Evolutionary conservation across 768 basidiomycete genomes (phyloP).

Genomic region (Suillus bovinus): DNA sequence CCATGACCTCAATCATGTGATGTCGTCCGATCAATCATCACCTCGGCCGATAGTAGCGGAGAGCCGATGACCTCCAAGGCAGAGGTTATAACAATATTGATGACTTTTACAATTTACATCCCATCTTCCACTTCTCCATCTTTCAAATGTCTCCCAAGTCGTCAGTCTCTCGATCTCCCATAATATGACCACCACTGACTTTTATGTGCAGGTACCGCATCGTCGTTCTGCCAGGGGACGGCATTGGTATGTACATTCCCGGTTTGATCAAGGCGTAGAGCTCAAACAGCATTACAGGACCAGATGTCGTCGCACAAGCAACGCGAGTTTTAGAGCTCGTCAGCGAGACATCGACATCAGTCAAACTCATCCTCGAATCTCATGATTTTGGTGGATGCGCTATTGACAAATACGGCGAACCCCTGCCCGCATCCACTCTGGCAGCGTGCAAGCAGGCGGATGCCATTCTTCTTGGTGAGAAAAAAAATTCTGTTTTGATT

Average conservation of each 20-base stretch:
- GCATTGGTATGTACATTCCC: slow-evolving; percentile 72
- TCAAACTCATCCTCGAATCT: slow-evolving; percentile 71
- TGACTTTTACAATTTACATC: slow-evolving; percentile 7
- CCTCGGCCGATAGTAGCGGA: slow-evolving; percentile 12
- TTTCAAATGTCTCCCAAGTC: slow-evolving; percentile 44
- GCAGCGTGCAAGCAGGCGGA: slow-evolving; percentile 91
- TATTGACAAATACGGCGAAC: slow-evolving; percentile 85
- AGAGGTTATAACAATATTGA: not conserved
- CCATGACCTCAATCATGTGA: too few species aligned
- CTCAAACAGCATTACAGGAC: slow-evolving; percentile 50
- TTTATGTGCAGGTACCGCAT: slow-evolving; percentile 68
- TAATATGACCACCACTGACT: slow-evolving; percentile 11
- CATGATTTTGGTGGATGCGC: slow-evolving; percentile 91
- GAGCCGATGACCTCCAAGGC: not conserved
- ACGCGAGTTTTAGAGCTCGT: slow-evolving; percentile 78
- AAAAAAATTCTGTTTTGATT: slow-evolving; percentile 1
- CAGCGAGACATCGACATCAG: slow-evolving; percentile 57
- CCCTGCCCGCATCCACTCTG: slow-evolving; percentile 82
- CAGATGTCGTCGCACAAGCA: slow-evolving; percentile 87
- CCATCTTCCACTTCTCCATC: not conserved
- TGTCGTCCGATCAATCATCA: not conserved
- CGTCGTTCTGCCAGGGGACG: slow-evolving; percentile 92
- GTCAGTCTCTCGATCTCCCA: slow-evolving; percentile 30
- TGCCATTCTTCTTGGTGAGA: slow-evolving; percentile 91
- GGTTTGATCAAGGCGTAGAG: not conserved